Evolutionary conservation across 2,329 filamentous ascomycete genomes (phyloP).

Genomic region (Chlorencoelia australis): DNA sequence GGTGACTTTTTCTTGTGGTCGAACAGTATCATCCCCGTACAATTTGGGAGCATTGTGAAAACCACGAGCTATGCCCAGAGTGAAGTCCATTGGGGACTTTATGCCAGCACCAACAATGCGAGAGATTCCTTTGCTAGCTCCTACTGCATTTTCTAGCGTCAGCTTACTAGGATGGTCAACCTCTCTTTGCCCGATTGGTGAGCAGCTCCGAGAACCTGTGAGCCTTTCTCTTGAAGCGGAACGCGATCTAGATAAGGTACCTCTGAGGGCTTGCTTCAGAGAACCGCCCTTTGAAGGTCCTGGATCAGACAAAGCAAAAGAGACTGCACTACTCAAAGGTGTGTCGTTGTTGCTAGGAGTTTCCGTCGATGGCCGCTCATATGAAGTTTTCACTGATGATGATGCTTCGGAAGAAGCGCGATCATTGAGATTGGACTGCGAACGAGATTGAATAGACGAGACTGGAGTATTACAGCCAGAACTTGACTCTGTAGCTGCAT

Average conservation of each 20-base stretch:
- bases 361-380: conserved; percentile 16
- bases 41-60: conserved; percentile 81
- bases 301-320: not conserved
- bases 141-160: conserved; percentile 42
- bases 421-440: conserved; percentile 10
- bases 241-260: conserved; percentile 18
- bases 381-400: conserved; percentile 16
- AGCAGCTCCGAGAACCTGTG: conserved; percentile 14
- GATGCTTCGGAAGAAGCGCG: conserved; percentile 5
- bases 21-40: conserved; percentile 75
- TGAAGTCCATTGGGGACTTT: conserved; percentile 77
- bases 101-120: conserved; percentile 67
- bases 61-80: conserved; percentile 70
- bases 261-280: conserved; percentile 24
- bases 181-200: conserved; percentile 6
- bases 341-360: conserved; percentile 12
- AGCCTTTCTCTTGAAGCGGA: conserved; percentile 9
- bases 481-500: conserved; percentile 1
- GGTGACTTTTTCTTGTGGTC: conserved; percentile 70
- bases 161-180: conserved; percentile 25
- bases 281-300: conserved; percentile 14
- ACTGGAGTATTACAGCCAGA: conserved; percentile 11
- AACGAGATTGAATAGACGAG: conserved; percentile 8
- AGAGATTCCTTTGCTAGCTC: conserved; percentile 52
- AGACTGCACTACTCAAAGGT: conserved; percentile 14